These are phyloP conservation scores for Basidiobolus meristosporus DNA, from an alignment of 371 early-diverging fungal species.

Conservation along the genomic window DNA sequence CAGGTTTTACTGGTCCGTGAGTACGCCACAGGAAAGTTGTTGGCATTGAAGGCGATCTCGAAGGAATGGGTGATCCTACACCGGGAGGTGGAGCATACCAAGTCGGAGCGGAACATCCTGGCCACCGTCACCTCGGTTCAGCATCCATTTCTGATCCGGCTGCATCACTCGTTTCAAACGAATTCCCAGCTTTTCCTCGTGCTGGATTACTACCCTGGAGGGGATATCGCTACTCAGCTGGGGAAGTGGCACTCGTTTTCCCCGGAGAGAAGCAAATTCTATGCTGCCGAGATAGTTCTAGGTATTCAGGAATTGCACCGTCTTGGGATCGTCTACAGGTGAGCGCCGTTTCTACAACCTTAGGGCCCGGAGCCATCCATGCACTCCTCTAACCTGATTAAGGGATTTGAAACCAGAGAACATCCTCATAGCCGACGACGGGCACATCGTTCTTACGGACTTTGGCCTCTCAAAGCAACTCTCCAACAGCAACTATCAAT, in stretches of 20 bases:
- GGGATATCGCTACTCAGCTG: conserved; percentile 76
- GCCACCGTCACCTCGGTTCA: conserved; percentile 22
- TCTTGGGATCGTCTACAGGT: conserved; percentile 69
- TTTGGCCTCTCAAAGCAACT: conserved; percentile 69
- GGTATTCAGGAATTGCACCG: conserved; percentile 72
- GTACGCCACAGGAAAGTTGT: conserved; percentile 18
- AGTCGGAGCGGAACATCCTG: conserved; percentile 51
- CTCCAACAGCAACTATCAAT: too few relatives aligned
- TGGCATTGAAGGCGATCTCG: conserved; percentile 50
- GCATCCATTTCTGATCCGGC: conserved; percentile 47
- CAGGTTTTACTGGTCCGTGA: conserved; percentile 38
- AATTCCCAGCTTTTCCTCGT: conserved; percentile 52
- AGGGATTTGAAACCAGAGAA: conserved; percentile 74
- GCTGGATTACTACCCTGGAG: conserved; percentile 60
- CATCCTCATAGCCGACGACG: conserved; percentile 48
- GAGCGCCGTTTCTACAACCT: conserved; percentile 2
- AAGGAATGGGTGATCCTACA: conserved; percentile 39
- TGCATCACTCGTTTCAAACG: conserved; percentile 52
- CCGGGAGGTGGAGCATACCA: conserved; percentile 35
- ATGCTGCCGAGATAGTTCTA: conserved; percentile 72
- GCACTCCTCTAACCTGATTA: conserved; percentile 1
- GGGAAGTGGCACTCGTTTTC: conserved; percentile 36
- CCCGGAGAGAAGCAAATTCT: conserved; percentile 52
- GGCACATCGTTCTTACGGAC: conserved; percentile 76
- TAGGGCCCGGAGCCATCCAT: background rate